Evolutionary conservation across 2,329 filamentous ascomycete genomes (phyloP), one percentile per base, ranked within the genome.

Genomic region (Aspergillus cejpii): DNA sequence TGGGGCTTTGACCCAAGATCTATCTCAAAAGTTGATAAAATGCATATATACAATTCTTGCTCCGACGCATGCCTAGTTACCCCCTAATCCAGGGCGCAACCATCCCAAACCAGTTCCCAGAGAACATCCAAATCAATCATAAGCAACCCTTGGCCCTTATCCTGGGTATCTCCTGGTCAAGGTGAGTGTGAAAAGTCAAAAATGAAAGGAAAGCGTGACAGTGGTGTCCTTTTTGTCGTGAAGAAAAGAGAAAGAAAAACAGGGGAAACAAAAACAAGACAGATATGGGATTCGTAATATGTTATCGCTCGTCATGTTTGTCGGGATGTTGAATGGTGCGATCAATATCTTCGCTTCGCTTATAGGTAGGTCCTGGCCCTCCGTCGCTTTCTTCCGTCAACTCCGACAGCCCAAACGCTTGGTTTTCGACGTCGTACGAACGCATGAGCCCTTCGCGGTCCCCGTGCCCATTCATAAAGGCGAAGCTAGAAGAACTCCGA

Each of bases 371-470:
- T n/a, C 64, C 64, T 10, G 63, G 63, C 44, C 60, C 64, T 6
- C 63, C 83, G 23, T 87, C 84, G 54, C 78, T 85, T 50, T 92
- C 86, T 53, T 90, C 85, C 2, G 84, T 77, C 29, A 96, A 72
- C 56, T 95, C 87, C 11, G 80, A 80, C 37, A 97, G 74, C 31
- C 86, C 86, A 51, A 94, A 87, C 4, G 79, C 80, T 33, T 76
- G 77, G 36, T 85, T 81, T 63, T 96, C 90, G 49, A 92, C 81
- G 57, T 97, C 91, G 58, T 95, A 96, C 8, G 83, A 84, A 49
- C 85, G 84, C 66, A 97, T 95, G 19, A 97, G 74, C 3, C 87
- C 87, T 53, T 90, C 83, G 43, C 87, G 78, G 56, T 92, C 88
- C 28, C 80, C 72, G 29, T 73, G 61, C 20, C 71, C 71, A 42